These are phyloP conservation scores for Erysiphe pulchra DNA, from an alignment of 2,329 filamentous ascomycete species.

Conservation along the genomic window DNA sequence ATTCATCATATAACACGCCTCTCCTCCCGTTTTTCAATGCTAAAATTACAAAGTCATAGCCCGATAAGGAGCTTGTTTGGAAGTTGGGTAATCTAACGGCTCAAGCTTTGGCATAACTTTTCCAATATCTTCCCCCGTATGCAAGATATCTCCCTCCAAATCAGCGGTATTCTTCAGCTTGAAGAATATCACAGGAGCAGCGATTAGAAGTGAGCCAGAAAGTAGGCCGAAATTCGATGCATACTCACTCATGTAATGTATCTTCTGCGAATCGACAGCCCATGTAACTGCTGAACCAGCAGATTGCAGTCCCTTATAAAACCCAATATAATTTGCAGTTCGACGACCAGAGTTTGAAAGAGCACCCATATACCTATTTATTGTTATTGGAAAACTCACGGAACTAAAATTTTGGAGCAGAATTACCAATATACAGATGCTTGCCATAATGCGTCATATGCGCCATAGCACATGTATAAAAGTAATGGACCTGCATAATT, in stretches of 20 bases:
- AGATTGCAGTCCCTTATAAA: slow-evolving; percentile 81
- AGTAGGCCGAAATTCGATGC: slow-evolving; percentile 54
- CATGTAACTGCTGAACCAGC: slow-evolving; percentile 56
- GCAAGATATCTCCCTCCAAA: slow-evolving; percentile 59
- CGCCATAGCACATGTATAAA: slow-evolving; percentile 72
- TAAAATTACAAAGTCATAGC: too few species aligned
- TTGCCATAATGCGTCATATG: slow-evolving; percentile 78
- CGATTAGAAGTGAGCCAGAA: slow-evolving; percentile 45
- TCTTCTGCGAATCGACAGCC: slow-evolving; percentile 36
- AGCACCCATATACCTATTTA: slow-evolving; percentile 59
- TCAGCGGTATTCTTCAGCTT: slow-evolving; percentile 63
- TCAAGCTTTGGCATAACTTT: slow-evolving; percentile 27
- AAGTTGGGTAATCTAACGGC: neutral
- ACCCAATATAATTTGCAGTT: slow-evolving; percentile 73
- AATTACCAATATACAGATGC: slow-evolving; percentile 64
- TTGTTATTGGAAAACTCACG: slow-evolving; percentile 2
- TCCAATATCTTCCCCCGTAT: slow-evolving; percentile 56
- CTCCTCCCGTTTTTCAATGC: too few species aligned
- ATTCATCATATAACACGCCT: too few species aligned
- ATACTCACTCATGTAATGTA: slow-evolving; percentile 47
- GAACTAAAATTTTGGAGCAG: neutral
- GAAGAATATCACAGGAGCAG: slow-evolving; percentile 51
- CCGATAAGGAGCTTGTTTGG: too few species aligned
- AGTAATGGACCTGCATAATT: slow-evolving; percentile 62
- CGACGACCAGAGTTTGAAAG: slow-evolving; percentile 82